Base-by-base conservation (phyloP, 306 rosid species). In the Lagenaria siceraria region DNA sequence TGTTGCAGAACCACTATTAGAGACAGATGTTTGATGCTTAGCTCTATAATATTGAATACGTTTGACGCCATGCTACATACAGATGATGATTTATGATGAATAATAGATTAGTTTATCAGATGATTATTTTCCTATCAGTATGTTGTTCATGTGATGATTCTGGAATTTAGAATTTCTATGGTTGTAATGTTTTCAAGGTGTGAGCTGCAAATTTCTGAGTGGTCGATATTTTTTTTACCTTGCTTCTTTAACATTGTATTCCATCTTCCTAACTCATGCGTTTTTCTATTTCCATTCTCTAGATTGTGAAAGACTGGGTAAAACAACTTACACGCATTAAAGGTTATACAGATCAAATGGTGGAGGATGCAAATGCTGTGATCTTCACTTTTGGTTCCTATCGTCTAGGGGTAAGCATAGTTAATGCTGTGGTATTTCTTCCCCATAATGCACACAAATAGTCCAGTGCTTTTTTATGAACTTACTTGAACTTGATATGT, bases 261-360 rank as follows among this genome's bases (percentile, higher is more conserved):
- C 66, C 36, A 29, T 29, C 22, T 21, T 49, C 19, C 60, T 49
- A 49, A 72, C 60, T 27, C 42, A 8, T 25, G 76, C 15, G 1
- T 8, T 49, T 69, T 31, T 19, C 40, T n/a, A 1, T 52, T 38
- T 40, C 43, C 17, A 11, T 80, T 54, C 80, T 61, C 24, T 86
- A 96, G 99, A 85, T 89, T 81, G 96, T 88, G 24, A 96, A 96
- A 86, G 83, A 75, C 80, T 96, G 99, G 99, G 98, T 96, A 84
- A 96, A 90, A 88, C 88, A 79, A 77, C 77, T 92, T 82, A 96
- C 99, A 0, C 89, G 82, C 81, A 87, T 80, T 63, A 91, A 93
- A 81, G 98, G 99, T 80, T 92, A 92, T 81, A 86, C 96, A 0
- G 96, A 96, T 78, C 99, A 96, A 90, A 96, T 88, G 98, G 98